These are phyloP conservation scores for Sclerotinia sclerotiorum DNA, from an alignment of 2,329 filamentous ascomycete species.

Conservation along the genomic window DNA sequence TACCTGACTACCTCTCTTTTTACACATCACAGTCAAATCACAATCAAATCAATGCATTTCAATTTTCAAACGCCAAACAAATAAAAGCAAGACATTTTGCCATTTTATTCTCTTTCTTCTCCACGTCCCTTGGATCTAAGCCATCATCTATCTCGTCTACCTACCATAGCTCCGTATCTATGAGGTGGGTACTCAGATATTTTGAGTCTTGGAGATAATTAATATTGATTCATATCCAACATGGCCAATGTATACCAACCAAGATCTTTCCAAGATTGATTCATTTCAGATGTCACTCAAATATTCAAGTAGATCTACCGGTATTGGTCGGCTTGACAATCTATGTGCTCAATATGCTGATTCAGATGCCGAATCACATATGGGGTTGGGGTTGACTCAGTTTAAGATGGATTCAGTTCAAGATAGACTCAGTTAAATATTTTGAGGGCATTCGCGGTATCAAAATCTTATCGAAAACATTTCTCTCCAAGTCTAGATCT, in stretches of 20 bases:
- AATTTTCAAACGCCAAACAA: not conserved
- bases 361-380: not conserved
- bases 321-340: no score
- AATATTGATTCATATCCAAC: no score
- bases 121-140: not conserved
- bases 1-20: no score
- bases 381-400: not conserved
- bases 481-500: not conserved
- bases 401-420: no score
- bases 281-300: no score
- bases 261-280: no score
- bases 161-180: no score
- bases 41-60: not conserved
- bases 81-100: conserved; percentile 9
- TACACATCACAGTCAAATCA: not conserved
- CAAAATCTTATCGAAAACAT: not conserved
- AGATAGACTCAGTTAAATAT: not conserved
- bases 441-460: conserved; percentile 1
- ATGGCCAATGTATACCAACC: no score
- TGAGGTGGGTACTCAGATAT: no score
- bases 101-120: not conserved
- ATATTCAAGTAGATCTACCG: no score
- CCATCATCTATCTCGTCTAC: not conserved
- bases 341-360: not conserved
- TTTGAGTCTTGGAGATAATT: no score